phyloP scores from a whole-genome alignment of 2,329 filamentous ascomycete genomes.

The Phoma sp. region DNA sequence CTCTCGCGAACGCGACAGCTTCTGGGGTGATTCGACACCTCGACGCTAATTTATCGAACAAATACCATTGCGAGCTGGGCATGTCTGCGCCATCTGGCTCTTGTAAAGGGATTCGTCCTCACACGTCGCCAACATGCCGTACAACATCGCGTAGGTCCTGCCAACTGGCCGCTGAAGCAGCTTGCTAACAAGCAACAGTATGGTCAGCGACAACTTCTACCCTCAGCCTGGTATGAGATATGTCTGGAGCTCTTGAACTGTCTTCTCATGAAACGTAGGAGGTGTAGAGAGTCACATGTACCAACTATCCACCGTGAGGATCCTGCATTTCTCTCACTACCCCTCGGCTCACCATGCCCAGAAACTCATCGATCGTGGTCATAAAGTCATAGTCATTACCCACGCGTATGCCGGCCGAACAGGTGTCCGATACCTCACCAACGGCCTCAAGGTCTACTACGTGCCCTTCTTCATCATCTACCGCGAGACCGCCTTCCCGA shows the following conservation, averaged over 20 bases:
- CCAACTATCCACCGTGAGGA: constrained; percentile 78
- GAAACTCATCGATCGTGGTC: constrained; percentile 96
- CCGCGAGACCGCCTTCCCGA: constrained; percentile 90
- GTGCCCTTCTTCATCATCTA: constrained; percentile 97
- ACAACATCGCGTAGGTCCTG: constrained; percentile 71
- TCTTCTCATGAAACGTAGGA: constrained; percentile 56
- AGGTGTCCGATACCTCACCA: constrained; percentile 93
- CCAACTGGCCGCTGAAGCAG: no score
- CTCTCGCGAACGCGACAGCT: constrained; percentile 10
- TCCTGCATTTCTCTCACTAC: background rate
- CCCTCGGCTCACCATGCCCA: constrained; percentile 38
- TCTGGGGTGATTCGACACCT: background rate
- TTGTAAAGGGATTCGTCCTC: constrained; percentile 32
- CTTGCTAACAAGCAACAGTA: constrained; percentile 57
- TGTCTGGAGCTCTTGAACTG: background rate
- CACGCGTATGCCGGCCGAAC: constrained; percentile 92
- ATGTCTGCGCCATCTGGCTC: constrained; percentile 27
- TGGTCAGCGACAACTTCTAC: constrained; percentile 99
- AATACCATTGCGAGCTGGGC: constrained; percentile 15
- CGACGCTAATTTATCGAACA: no score
- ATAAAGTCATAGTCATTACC: constrained; percentile 98
- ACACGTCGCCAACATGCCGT: constrained; percentile 61
- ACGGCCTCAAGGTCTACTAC: constrained; percentile 97
- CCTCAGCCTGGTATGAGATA: constrained; percentile 75
- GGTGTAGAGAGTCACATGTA: constrained; percentile 99